Evolutionary conservation across 768 basidiomycete species (phyloP), one percentile per base, ranked within the genome.

Genomic region (Termitomyces sp.): DNA sequence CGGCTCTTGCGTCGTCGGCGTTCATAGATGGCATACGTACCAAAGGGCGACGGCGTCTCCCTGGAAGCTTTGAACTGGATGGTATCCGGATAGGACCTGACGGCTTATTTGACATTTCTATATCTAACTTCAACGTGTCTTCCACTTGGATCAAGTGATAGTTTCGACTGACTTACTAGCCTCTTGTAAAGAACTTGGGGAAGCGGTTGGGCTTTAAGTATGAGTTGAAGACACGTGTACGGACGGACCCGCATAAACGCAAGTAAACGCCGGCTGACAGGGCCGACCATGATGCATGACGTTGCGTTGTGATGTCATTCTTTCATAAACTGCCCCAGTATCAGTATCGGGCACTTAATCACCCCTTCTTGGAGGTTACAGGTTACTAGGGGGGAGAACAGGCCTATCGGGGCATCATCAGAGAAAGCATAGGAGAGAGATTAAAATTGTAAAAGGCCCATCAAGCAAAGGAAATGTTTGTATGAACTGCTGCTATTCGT

Each of bases 311-410:
- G 48, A 49, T 49, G 48, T 49, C 48, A 49, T 28, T n/a, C n/a
- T n/a, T n/a, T n/a, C n/a, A n/a, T n/a, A n/a, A n/a, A n/a, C n/a
- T n/a, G n/a, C n/a, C n/a, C n/a, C n/a, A n/a, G n/a, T n/a, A n/a
- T n/a, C n/a, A n/a, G n/a, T n/a, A n/a, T n/a, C n/a, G n/a, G n/a
- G n/a, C n/a, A n/a, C 82, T 3, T 74, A 83, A 49, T 83, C 82
- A 28, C 81, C 82, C 6, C 79, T 81, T 32, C 76, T 81, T 38
- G 78, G 80, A 69, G n/a, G n/a, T n/a, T n/a, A n/a, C n/a, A n/a
- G n/a, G 76, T 75, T 8, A 80, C 78, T 0, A n/a, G n/a, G n/a
- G 76, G 73, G 42, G 72, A 76, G 15, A 69, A 77, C 35, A 4
- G 28, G 28, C 28, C 28, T 28, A n/a, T n/a, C n/a, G n/a, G n/a